These are phyloP conservation scores for Sporothrix pallida DNA, from an alignment of 2,329 filamentous ascomycete species.

Conservation along the genomic window DNA sequence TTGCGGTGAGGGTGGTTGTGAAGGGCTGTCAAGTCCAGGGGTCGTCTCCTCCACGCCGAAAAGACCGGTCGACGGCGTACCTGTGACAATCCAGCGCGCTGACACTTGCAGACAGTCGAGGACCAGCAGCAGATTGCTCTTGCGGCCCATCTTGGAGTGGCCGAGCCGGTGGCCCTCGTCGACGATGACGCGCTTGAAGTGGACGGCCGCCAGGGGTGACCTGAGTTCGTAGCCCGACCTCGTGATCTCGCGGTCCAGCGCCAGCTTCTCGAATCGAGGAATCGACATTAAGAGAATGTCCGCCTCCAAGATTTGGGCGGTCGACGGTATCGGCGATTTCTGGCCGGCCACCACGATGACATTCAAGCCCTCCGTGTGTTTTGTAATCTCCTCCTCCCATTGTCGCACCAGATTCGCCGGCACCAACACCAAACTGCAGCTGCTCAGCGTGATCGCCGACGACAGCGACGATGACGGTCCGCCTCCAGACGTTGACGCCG, in stretches of 20 bases:
- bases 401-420: slow-evolving; percentile 84
- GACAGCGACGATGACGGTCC: background rate
- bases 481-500: background rate
- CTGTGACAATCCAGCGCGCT: slow-evolving; percentile 86
- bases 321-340: slow-evolving; percentile 59
- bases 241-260: slow-evolving; percentile 52
- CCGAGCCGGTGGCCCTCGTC: slow-evolving; percentile 91
- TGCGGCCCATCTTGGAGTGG: slow-evolving; percentile 60
- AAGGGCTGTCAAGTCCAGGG: slow-evolving; percentile 14
- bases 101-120: slow-evolving; percentile 66
- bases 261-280: slow-evolving; percentile 69
- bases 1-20: background rate
- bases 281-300: slow-evolving; percentile 83
- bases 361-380: slow-evolving; percentile 72
- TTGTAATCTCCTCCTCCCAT: slow-evolving; percentile 80
- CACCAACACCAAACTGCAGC: slow-evolving; percentile 77
- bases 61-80: slow-evolving; percentile 83
- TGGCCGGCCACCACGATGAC: slow-evolving; percentile 66
- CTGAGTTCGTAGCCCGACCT: slow-evolving; percentile 45
- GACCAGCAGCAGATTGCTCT: slow-evolving; percentile 60
- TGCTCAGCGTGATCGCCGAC: slow-evolving; percentile 63
- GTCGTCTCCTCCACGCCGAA: slow-evolving; percentile 67
- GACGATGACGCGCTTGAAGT: slow-evolving; percentile 87
- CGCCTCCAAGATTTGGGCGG: slow-evolving; percentile 64
- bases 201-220: slow-evolving; percentile 69